Evolutionary conservation across 441 rosid species (phyloP).

Genomic region (Aquilaria agallochum): DNA sequence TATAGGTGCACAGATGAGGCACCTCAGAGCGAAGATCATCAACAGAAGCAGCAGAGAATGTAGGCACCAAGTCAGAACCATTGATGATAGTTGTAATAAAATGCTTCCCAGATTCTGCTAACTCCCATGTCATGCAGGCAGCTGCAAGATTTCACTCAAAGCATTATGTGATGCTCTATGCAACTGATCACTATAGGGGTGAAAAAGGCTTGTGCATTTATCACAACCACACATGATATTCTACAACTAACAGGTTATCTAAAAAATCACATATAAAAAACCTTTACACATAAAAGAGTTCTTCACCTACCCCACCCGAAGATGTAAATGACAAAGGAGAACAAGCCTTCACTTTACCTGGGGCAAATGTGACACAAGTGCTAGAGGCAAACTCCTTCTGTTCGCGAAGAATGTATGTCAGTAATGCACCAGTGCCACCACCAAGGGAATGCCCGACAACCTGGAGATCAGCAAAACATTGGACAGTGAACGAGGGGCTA

Average conservation of each 20-base stretch:
- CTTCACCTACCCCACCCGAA: no score
- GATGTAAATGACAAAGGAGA: no score
- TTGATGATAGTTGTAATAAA: slow-evolving; percentile 76
- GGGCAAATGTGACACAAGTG: slow-evolving; percentile 89
- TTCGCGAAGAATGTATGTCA: slow-evolving; percentile 70
- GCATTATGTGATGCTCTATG: slow-evolving; percentile 13
- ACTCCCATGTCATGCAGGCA: slow-evolving; percentile 99
- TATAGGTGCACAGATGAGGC: slow-evolving; percentile 11
- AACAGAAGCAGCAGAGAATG: slow-evolving; percentile 84
- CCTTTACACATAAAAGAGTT: no score
- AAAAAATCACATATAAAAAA: no score
- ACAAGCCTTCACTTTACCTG: slow-evolving; percentile 39
- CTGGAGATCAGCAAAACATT: slow-evolving; percentile 29
- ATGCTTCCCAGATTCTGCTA: slow-evolving; percentile 97
- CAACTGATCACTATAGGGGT: slow-evolving; percentile 3
- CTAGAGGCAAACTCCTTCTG: slow-evolving; percentile 60
- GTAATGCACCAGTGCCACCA: slow-evolving; percentile 91
- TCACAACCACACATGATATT: not conserved
- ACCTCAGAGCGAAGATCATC: slow-evolving; percentile 98
- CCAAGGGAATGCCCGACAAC: slow-evolving; percentile 97
- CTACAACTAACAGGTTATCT: not conserved
- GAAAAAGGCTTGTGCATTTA: not conserved
- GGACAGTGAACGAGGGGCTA: not conserved
- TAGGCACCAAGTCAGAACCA: slow-evolving; percentile 96
- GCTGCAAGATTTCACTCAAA: slow-evolving; percentile 48